These are phyloP conservation scores for Lecanosticta acicola DNA, from an alignment of 2,329 filamentous ascomycete genomes.

Conservation along the genomic window DNA sequence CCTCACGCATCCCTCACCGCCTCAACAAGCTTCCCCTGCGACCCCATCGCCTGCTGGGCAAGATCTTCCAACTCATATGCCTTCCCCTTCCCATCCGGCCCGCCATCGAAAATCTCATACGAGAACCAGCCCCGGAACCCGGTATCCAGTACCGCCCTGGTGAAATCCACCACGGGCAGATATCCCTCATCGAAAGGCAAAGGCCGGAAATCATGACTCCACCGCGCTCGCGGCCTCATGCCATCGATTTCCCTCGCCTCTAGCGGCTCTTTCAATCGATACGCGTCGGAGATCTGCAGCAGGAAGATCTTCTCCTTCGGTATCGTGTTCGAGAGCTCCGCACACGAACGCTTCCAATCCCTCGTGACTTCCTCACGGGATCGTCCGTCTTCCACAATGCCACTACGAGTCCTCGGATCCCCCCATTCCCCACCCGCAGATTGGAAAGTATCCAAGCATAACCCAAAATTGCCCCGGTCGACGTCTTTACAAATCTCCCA, in stretches of 20 bases:
- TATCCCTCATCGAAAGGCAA: constrained; percentile 66
- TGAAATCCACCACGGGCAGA: constrained; percentile 60
- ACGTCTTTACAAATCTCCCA: constrained; percentile 63
- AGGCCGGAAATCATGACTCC: constrained; percentile 67
- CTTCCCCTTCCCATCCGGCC: constrained; percentile 49
- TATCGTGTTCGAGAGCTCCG: constrained; percentile 52
- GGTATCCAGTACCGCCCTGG: constrained; percentile 60
- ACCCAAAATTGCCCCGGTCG: constrained; percentile 60
- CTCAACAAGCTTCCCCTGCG: constrained; percentile 38
- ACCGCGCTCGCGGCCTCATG: constrained; percentile 56
- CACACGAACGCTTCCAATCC: constrained; percentile 31
- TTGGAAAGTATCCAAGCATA: constrained; percentile 76
- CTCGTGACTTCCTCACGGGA: constrained; percentile 44
- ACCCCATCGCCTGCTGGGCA: constrained; percentile 28
- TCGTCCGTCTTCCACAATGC: constrained; percentile 48
- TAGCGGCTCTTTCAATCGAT: constrained; percentile 55
- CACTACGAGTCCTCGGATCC: constrained; percentile 61
- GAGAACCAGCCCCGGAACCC: constrained; percentile 64
- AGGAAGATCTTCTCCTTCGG: constrained; percentile 67
- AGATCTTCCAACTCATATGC: constrained; percentile 44
- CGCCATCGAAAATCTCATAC: constrained; percentile 64
- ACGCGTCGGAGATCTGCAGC: constrained; percentile 70
- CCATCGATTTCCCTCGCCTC: constrained; percentile 47
- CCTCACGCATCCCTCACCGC: neutral
- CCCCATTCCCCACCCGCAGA: constrained; percentile 67